A percentile compares a stretch with the other conserved stretches of the same genome.
Evolutionary conservation across 805 yeast genomes (phyloP).

Genomic region (Myxozyma monticola): DNA sequence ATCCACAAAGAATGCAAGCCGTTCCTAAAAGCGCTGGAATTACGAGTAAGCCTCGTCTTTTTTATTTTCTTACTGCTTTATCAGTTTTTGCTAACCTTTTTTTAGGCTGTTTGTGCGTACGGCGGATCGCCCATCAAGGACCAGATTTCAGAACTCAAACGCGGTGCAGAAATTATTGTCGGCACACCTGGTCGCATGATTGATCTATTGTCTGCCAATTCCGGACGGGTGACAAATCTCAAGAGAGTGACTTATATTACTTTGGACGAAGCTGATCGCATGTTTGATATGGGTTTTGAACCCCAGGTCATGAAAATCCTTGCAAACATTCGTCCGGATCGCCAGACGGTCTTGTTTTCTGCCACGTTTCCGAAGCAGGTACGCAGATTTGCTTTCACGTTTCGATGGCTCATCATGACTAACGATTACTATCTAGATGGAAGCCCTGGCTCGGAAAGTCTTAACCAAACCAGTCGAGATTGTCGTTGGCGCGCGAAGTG

Average conservation of each 20-base stretch:
- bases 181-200: conserved; percentile 96
- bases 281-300: conserved; percentile 96
- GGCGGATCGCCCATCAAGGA: conserved; percentile 84
- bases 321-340: conserved; percentile 74
- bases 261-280: conserved; percentile 92
- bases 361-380: conserved; percentile 80
- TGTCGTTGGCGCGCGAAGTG: conserved; percentile 73
- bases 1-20: conserved; percentile 64
- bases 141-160: conserved; percentile 77
- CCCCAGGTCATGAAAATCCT: conserved; percentile 88
- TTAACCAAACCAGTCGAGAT: conserved; percentile 70
- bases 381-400: not conserved
- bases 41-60: conserved; percentile 40
- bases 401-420: not conserved
- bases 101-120: conserved; percentile 69
- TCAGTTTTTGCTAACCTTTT: not conserved
- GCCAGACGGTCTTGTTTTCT: conserved; percentile 86
- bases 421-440: conserved; percentile 67
- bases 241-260: conserved; percentile 76
- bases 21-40: conserved; percentile 53
- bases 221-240: conserved; percentile 72
- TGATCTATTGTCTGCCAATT: conserved; percentile 79
- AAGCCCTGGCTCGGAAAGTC: conserved; percentile 65
- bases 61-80: not conserved
- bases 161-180: conserved; percentile 76